phyloP scores from a whole-genome alignment of 345 rosid genomes.

The Camelina sativa region DNA sequence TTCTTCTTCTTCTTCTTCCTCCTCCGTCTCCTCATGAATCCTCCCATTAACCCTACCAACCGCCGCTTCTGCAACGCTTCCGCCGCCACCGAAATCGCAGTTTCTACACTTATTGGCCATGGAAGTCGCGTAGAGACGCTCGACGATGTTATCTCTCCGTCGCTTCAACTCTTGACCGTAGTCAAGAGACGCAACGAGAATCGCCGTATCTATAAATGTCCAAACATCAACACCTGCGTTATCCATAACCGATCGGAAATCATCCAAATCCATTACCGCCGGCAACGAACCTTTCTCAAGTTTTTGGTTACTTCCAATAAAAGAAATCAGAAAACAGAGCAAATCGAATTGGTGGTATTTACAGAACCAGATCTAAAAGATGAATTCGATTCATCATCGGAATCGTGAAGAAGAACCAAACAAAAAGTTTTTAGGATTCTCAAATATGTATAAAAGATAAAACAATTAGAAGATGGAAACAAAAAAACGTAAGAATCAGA shows the following conservation, averaged over 20 bases:
- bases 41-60: conserved; percentile 49
- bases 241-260: conserved; percentile 75
- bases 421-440: no score
- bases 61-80: conserved; percentile 34
- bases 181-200: conserved; percentile 77
- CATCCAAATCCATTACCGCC: conserved; percentile 76
- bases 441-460: background rate
- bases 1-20: conserved; percentile 45
- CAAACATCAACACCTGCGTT: conserved; percentile 90
- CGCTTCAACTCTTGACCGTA: conserved; percentile 65
- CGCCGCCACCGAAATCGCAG: conserved; percentile 57
- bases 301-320: background rate
- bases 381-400: conserved; percentile 33
- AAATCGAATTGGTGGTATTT: background rate
- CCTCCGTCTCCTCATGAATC: conserved; percentile 47
- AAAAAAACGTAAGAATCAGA: conserved; percentile 15
- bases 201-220: conserved; percentile 88
- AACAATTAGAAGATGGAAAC: no score
- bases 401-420: conserved; percentile 10
- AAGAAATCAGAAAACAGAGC: conserved; percentile 23
- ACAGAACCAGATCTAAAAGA: conserved; percentile 48
- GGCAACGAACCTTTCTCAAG: background rate
- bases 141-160: conserved; percentile 82
- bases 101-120: conserved; percentile 61
- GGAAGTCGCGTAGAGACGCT: conserved; percentile 70